Conservation (phyloP, 257 asterid species). For the Solanum etuberosum region DNA sequence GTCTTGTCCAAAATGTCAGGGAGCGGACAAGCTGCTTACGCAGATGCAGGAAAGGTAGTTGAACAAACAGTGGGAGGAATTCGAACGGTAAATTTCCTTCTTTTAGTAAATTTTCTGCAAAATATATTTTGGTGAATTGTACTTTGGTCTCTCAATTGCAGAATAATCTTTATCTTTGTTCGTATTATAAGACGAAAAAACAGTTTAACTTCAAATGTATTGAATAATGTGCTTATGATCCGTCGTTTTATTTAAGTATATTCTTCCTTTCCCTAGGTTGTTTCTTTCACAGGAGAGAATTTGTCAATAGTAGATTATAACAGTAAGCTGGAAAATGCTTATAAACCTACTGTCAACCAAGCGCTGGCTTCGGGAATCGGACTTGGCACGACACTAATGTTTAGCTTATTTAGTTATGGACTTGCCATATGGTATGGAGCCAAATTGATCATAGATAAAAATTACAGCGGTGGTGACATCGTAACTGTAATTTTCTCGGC, state of each 20-base stretch:
- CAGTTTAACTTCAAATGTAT: neutral
- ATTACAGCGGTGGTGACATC: constrained; percentile 40
- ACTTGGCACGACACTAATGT: constrained; percentile 25
- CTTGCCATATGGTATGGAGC: constrained; percentile 57
- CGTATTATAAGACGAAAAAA: neutral
- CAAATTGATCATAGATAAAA: constrained; percentile 32
- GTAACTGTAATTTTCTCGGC: constrained; percentile 42
- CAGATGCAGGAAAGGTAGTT: constrained; percentile 60
- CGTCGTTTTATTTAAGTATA: neutral
- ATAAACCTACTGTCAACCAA: constrained; percentile 24
- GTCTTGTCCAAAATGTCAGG: constrained; percentile 39
- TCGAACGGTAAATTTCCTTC: constrained; percentile 40
- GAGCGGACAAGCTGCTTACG: constrained; percentile 53
- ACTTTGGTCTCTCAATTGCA: neutral
- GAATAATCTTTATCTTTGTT: neutral
- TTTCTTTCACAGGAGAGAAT: constrained; percentile 56
- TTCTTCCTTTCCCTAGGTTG: constrained; percentile 31
- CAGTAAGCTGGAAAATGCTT: constrained; percentile 31
- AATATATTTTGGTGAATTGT: neutral
- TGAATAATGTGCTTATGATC: neutral
- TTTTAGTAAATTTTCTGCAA: neutral
- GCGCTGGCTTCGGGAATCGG: constrained; percentile 58
- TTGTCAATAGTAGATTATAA: constrained; percentile 35
- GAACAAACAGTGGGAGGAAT: constrained; percentile 75
- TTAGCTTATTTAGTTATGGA: constrained; percentile 37